A percentile compares a stretch with the other conserved stretches of the same genome.
These are phyloP conservation scores for Neoascochyta sp. DNA, from an alignment of 2,329 filamentous ascomycete genomes.

Conservation along the genomic window DNA sequence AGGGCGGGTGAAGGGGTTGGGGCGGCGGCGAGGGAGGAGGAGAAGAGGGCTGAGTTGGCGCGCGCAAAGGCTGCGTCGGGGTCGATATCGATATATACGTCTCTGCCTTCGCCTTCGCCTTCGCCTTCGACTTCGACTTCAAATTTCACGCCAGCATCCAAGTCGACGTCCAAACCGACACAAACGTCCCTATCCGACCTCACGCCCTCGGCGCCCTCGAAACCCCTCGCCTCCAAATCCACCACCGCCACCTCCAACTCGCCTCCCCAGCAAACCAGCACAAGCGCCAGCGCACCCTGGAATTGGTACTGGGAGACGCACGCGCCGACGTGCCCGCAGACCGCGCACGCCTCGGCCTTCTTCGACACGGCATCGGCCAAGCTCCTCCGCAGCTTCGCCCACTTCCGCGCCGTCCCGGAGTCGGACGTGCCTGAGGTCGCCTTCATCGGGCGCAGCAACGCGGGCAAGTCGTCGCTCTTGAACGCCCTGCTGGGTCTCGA, in stretches of 20 bases:
- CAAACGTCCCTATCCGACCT: no score
- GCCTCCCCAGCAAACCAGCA: constrained; percentile 6
- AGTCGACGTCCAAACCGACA: no score
- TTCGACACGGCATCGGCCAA: constrained; percentile 43
- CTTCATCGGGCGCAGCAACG: constrained; percentile 67
- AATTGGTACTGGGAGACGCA: constrained; percentile 37
- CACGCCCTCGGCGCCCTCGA: constrained; percentile 16
- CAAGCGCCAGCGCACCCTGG: constrained; percentile 12
- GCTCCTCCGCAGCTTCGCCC: constrained; percentile 58
- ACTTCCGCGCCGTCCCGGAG: constrained; percentile 58
- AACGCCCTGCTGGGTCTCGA: constrained; percentile 54
- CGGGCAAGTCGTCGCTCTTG: constrained; percentile 64
- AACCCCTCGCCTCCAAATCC: constrained; percentile 3
- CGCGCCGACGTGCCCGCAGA: constrained; percentile 32
- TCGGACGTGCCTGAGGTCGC: constrained; percentile 57
- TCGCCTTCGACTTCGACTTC: no score
- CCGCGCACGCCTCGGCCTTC: constrained; percentile 42
- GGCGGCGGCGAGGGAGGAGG: no score
- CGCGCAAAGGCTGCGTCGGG: no score
- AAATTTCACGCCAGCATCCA: no score
- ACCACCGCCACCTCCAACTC: constrained; percentile 1
- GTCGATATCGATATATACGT: no score
- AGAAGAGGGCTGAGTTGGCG: no score
- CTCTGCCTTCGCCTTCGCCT: no score
- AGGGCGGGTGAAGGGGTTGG: no score